phyloP scores from a whole-genome alignment of 257 asterid genomes.

The Petrea volubilis region DNA sequence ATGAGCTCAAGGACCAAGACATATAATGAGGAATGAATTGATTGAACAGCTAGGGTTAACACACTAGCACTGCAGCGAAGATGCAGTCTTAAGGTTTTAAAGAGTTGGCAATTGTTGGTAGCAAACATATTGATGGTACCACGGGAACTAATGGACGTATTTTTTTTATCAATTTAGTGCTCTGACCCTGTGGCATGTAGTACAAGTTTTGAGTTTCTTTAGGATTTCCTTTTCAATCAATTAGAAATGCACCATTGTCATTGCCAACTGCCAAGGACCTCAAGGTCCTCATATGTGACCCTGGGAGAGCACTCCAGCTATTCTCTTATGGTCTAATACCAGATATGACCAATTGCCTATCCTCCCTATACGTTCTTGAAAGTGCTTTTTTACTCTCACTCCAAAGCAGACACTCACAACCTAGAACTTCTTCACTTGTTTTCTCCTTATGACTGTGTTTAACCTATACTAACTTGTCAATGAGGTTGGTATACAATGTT shows the following conservation, averaged over 20 bases:
- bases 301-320: background rate
- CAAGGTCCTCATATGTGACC: no score
- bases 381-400: background rate
- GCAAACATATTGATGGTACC: conserved; percentile 3
- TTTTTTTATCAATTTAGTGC: background rate
- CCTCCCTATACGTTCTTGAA: background rate
- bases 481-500: conserved; percentile 2
- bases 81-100: background rate
- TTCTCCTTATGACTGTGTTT: background rate
- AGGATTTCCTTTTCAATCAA: background rate
- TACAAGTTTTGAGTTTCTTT: background rate
- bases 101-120: background rate
- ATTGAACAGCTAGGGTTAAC: background rate
- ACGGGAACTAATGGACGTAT: background rate
- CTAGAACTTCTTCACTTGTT: background rate
- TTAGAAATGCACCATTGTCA: background rate
- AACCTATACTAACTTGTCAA: background rate
- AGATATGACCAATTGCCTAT: background rate
- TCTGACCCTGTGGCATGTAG: background rate
- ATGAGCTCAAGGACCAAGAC: background rate
- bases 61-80: background rate
- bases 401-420: background rate
- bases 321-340: background rate
- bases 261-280: background rate
- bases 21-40: background rate